Evolutionary conservation across 2,329 filamentous ascomycete species (phyloP).

Genomic region (Acephala macrosclerotiorum): DNA sequence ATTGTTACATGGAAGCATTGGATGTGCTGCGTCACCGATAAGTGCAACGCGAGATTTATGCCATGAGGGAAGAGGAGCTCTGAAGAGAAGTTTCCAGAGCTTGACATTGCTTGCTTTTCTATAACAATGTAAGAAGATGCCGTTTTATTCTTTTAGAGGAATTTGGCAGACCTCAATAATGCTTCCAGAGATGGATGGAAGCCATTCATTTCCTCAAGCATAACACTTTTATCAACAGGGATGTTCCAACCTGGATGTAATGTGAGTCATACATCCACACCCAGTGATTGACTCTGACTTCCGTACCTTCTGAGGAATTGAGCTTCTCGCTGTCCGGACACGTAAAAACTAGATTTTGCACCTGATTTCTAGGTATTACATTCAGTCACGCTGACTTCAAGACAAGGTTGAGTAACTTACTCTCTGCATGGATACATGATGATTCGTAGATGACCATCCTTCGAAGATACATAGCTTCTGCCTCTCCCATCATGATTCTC

Average conservation of each 20-base stretch:
- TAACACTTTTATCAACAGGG: conserved; percentile 45
- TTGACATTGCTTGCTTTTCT: too few species aligned
- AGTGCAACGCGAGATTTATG: too few species aligned
- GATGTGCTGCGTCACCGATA: conserved; percentile 37
- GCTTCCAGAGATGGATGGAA: conserved; percentile 52
- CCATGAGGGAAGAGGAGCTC: too few species aligned
- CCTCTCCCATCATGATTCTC: conserved; percentile 37
- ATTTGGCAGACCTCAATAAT: conserved; percentile 47
- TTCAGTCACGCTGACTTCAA: conserved; percentile 9
- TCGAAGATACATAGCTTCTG: conserved; percentile 38
- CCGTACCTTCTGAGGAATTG: conserved; percentile 13
- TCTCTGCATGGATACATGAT: conserved; percentile 56
- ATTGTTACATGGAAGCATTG: conserved; percentile 61
- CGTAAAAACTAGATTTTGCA: conserved; percentile 58
- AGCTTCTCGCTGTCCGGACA: conserved; percentile 54
- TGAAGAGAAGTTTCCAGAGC: too few species aligned
- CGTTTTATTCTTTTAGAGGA: too few species aligned
- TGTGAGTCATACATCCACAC: background rate
- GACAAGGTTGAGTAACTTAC: conserved; percentile 12
- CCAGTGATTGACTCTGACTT: background rate
- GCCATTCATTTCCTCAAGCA: conserved; percentile 49
- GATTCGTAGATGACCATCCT: conserved; percentile 47
- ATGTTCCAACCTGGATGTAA: conserved; percentile 46
- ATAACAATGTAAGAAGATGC: too few species aligned
- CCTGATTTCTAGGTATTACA: conserved; percentile 43